Conservation (phyloP, 768 basidiomycete species). For the Neoboletus magnificus region DNA sequence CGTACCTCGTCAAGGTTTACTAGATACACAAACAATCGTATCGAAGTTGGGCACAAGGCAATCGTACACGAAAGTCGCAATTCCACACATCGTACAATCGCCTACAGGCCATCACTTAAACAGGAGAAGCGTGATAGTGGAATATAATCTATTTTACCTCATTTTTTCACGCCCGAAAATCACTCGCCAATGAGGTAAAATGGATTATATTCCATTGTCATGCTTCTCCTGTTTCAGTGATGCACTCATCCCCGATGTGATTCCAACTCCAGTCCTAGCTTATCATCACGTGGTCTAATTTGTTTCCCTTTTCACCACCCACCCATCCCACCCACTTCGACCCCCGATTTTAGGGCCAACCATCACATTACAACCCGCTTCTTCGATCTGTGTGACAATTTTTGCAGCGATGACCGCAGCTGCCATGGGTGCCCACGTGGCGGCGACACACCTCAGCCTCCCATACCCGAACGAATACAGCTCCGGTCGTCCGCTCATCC, state of each 20-base stretch:
- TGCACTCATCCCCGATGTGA: background rate
- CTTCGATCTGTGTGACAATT: conserved; percentile 35
- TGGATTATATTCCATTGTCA: no score
- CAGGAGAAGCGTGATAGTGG: no score
- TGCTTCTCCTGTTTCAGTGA: no score
- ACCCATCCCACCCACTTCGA: conserved; percentile 50
- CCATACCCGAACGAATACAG: conserved; percentile 48
- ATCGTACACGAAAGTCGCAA: background rate
- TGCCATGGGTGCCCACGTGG: conserved; percentile 55
- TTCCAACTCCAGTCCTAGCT: background rate
- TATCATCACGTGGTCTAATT: no score
- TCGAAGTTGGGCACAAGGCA: background rate
- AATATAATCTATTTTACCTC: no score
- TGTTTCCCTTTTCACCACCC: conserved; percentile 23
- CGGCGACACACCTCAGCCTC: conserved; percentile 38
- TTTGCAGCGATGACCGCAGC: conserved; percentile 47
- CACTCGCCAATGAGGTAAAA: no score
- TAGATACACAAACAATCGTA: background rate
- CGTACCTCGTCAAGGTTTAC: background rate
- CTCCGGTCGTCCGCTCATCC: conserved; percentile 20
- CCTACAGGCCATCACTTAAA: no score
- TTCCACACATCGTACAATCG: conserved; percentile 7
- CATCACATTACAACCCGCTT: conserved; percentile 17
- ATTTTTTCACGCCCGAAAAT: no score
- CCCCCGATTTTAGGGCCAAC: conserved; percentile 31